Evolutionary conservation across 2,329 filamentous ascomycete genomes (phyloP).

Genomic region (Claviceps maximensis): DNA sequence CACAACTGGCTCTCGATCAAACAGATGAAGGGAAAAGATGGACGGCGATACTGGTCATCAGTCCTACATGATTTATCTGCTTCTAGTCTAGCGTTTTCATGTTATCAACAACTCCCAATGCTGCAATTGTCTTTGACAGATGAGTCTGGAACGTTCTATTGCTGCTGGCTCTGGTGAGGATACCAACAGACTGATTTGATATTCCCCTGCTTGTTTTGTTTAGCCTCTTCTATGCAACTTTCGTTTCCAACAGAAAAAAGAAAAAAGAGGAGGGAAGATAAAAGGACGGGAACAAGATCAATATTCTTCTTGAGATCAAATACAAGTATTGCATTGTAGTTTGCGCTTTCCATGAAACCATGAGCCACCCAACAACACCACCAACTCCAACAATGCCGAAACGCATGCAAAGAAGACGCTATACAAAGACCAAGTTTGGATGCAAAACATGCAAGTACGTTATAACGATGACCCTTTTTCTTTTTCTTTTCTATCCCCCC

Average conservation of each 20-base stretch:
- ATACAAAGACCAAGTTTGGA: constrained; percentile 5
- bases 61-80: neutral
- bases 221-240: too few species aligned
- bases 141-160: neutral
- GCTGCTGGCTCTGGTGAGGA: neutral
- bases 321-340: neutral
- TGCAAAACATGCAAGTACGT: constrained; percentile 4
- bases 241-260: neutral
- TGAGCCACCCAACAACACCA: neutral
- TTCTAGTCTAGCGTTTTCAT: neutral
- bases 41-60: neutral
- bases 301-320: neutral
- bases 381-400: neutral
- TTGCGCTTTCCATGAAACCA: neutral
- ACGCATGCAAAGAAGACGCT: neutral
- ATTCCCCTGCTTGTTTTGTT: neutral
- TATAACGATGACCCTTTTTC: neutral
- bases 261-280: neutral
- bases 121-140: neutral
- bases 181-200: neutral
- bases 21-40: neutral
- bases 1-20: neutral
- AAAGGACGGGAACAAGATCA: neutral
- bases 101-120: neutral
- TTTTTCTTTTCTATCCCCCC: too few species aligned